Evolutionary conservation across 306 rosid genomes (phyloP).

Genomic region (Quercus ilex): DNA sequence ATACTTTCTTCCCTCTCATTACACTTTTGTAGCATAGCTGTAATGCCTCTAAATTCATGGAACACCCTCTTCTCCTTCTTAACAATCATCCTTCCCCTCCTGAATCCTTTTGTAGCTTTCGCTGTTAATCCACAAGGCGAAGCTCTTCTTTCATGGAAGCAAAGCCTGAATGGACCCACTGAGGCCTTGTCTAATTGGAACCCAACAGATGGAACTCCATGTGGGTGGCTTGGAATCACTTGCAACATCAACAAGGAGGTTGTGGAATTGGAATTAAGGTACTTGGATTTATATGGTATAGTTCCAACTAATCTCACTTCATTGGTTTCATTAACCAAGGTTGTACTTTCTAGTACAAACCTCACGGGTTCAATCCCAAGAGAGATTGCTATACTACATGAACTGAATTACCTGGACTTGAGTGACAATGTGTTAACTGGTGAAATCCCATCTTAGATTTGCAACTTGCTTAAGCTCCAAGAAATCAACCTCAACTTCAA

Average conservation of each 20-base stretch:
- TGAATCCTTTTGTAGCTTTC: conserved; percentile 3
- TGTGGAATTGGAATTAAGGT: conserved; percentile 50
- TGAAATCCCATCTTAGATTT: conserved; percentile 60
- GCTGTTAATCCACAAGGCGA: conserved; percentile 78
- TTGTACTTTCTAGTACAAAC: conserved; percentile 56
- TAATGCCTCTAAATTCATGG: conserved; percentile 91
- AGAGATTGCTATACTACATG: conserved; percentile 39
- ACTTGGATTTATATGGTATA: conserved; percentile 60
- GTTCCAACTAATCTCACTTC: conserved; percentile 60
- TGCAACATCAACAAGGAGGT: conserved; percentile 58
- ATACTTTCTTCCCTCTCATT: conserved; percentile 28
- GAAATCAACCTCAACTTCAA: conserved; percentile 57
- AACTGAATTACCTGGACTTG: conserved; percentile 50
- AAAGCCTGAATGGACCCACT: conserved; percentile 54
- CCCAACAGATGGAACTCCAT: conserved; percentile 57
- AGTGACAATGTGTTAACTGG: conserved; percentile 74
- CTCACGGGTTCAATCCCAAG: conserved; percentile 81
- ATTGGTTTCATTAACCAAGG: conserved; percentile 45
- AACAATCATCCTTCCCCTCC: not conserved
- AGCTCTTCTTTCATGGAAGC: conserved; percentile 84
- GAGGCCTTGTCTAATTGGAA: conserved; percentile 56
- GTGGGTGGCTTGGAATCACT: conserved; percentile 72
- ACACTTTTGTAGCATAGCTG: conserved; percentile 52
- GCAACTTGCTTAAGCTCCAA: conserved; percentile 43
- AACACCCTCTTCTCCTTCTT: conserved; percentile 33